Evolutionary conservation across 805 yeast genomes (phyloP).

Genomic region (Starmerella ratchasimensis): DNA sequence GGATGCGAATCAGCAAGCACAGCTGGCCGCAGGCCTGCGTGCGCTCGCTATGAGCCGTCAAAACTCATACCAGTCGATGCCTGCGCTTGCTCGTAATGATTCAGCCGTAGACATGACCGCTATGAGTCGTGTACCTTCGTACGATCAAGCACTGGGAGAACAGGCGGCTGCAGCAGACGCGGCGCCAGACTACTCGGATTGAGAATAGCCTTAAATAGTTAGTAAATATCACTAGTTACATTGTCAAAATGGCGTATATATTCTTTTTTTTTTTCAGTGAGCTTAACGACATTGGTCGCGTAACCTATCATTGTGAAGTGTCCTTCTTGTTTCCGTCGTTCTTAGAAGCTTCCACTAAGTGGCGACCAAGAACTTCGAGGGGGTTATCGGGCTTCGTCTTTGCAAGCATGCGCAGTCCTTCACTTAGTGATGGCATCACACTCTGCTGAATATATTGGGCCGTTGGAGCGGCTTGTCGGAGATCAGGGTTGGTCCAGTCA

Average conservation of each 20-base stretch:
- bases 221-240: not conserved
- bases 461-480: constrained; percentile 5
- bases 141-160: constrained; percentile 56
- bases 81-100: constrained; percentile 33
- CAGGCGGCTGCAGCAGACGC: constrained; percentile 33
- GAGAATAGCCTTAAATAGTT: not conserved
- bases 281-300: not conserved
- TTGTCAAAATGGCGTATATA: not conserved
- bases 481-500: constrained; percentile 3
- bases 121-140: constrained; percentile 69
- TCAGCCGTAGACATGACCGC: constrained; percentile 27
- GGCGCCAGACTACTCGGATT: constrained; percentile 53
- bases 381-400: constrained; percentile 6
- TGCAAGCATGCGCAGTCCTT: constrained; percentile 7
- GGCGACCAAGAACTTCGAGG: constrained; percentile 6
- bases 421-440: constrained; percentile 4
- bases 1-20: constrained; percentile 26
- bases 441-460: constrained; percentile 8
- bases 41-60: constrained; percentile 28
- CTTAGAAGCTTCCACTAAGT: constrained; percentile 2
- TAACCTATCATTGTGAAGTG: not conserved
- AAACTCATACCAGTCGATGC: constrained; percentile 23
- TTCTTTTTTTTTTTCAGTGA: no score
- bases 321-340: not conserved
- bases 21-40: constrained; percentile 29